Evolutionary conservation across 2,329 filamentous ascomycete species (phyloP), one percentile per base, ranked within the genome.

Genomic region (Sclerotinia nivalis): DNA sequence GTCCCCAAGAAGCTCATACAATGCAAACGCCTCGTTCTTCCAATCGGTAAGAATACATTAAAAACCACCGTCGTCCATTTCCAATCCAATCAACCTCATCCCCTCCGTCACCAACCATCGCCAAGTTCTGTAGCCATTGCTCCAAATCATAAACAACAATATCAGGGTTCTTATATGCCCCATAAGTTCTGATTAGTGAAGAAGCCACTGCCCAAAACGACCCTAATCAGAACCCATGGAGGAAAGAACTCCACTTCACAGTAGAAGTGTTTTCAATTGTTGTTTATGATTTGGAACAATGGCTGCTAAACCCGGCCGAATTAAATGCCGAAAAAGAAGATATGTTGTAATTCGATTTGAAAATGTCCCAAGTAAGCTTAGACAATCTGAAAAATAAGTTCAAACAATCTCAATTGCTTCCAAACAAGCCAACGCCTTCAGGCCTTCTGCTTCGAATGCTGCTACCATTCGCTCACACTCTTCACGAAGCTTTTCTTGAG

Each of bases 391-490:
- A 47, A 47, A 15, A 5, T 10, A 54, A 54, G n/a, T 22, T 66
- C n/a, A 66, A 15, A 55, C 56, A 54, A 64, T 15, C 50, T 69
- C 34, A n/a, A 69, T 69, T 22, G 58, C 59, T 80, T 96, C 93
- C 68, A 99, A 81, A 8, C 88, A 87, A 62, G 85, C 86, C 86
- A 97, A 89, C 0, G 94, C 96, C 76, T 88, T 87, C 25, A 86
- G 87, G 0, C 93, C 95, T 80, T 98, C 90, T 71, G 84, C 88
- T 81, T 98, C 95, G 79, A 98, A 98, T 12, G 87, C 84, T 71
- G 85, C 87, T 7, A 99, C 93, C 80, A 97, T 87, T 37, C 88
- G 83, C 82, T 98, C 95, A 77, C 93, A 97, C 78, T 96, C 91
- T 49, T 85, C 82, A 77, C 90, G 90, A 69, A 99, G 83, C 79